phyloP scores from a whole-genome alignment of 352 stramenopile genomes.

The Phytophthora citricola region DNA sequence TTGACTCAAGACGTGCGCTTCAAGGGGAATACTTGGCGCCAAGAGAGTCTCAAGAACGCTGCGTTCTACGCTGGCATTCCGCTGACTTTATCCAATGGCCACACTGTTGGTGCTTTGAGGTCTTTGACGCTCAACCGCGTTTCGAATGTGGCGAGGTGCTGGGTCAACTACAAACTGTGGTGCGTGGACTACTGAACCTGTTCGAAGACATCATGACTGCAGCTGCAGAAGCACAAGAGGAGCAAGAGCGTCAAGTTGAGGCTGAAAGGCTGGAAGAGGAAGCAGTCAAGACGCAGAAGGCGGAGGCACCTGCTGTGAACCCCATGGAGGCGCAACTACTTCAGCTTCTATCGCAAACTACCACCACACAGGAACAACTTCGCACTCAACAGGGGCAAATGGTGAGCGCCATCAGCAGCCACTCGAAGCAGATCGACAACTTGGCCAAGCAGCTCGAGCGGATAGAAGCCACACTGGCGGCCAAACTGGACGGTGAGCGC shows the following conservation, averaged over 20 bases:
- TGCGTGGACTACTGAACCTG: slow-evolving; percentile 75
- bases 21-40: slow-evolving; percentile 61
- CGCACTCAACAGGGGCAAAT: slow-evolving; percentile 84
- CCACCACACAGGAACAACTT: slow-evolving; percentile 80
- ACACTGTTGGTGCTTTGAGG: slow-evolving; percentile 74
- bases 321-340: slow-evolving; percentile 83
- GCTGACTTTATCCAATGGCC: slow-evolving; percentile 69
- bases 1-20: slow-evolving; percentile 73
- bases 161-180: slow-evolving; percentile 73
- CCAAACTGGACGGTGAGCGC: slow-evolving; percentile 50
- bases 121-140: slow-evolving; percentile 63
- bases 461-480: slow-evolving; percentile 74
- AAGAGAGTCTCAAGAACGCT: slow-evolving; percentile 47
- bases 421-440: slow-evolving; percentile 84
- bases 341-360: slow-evolving; percentile 82
- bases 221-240: slow-evolving; percentile 27
- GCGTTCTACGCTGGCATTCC: slow-evolving; percentile 87
- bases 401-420: slow-evolving; percentile 75
- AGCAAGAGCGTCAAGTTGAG: slow-evolving; percentile 24
- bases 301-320: slow-evolving; percentile 36
- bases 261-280: slow-evolving; percentile 25
- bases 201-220: slow-evolving; percentile 74
- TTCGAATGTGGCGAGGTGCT: slow-evolving; percentile 71
- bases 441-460: slow-evolving; percentile 82
- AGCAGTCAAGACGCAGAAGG: slow-evolving; percentile 24